Base-by-base conservation (phyloP, 129 eudicot genomes). In the Flaveria bidentis region DNA sequence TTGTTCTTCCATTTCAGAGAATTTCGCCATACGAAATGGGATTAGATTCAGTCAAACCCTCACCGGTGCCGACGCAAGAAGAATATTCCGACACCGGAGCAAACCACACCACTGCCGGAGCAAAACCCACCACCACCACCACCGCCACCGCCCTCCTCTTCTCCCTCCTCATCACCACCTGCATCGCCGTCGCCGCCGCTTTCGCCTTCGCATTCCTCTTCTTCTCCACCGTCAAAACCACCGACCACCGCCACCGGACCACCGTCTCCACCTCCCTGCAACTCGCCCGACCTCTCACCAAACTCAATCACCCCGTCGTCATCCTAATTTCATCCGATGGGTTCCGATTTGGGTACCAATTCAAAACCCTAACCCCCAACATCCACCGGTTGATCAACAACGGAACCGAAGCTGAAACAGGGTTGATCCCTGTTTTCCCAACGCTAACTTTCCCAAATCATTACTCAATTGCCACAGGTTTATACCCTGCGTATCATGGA, bases 381-480 rank as follows among this genome's bases (percentile, higher is more conserved):
- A 90, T 90, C 79, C 69, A 82, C 36, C 76, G 84, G 0, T 52
- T 90, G 7, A 90, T 90, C 73, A n/a, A 64, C 4, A 86, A 90
- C 39, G 96, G 96, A 33, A 90, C 96, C 42, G 96, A 90, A 78
- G 93, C 96, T 8, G 83, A 84, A 70, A 69, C 80, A 41, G 93
- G 96, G 6, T 61, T 90, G 11, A 88, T 88, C 36, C 89, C 96
- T 2, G 92, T 90, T 28, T 90, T 77, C 66, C 96, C 96, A 5
- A 88, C 93, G 6, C 64, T 88, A 5, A 90, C 96, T 65, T 90
- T 90, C 82, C 93, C 96, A 9, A 90, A 90, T 49, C 96, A 90
- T 61, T 88, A 90, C 87, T 86, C 89, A 5, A 90, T 90, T 41
- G 96, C 81, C 33, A 91, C 97, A 5, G 97, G 97, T 1, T 72